Evolutionary conservation across 805 yeast species (phyloP), one percentile per base, ranked within the genome.

Genomic region (Cyberlindnera mississippiensis): DNA sequence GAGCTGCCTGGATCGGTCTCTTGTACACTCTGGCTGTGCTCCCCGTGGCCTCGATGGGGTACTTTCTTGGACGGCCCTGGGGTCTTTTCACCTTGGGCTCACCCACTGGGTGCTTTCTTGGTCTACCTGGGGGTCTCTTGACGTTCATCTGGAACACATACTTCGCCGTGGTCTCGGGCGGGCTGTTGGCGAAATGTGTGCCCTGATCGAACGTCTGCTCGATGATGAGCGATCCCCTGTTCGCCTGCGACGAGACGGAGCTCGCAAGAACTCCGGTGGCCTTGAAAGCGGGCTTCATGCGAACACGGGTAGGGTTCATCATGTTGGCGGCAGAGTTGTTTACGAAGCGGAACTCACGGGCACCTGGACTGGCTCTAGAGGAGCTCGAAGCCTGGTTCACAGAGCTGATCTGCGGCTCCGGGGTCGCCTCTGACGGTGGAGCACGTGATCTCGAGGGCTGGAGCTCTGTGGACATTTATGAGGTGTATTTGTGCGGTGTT

Each of bases 101-200:
- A 42, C 68, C 75, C n/a, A 67, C 57, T 1, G 76, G 73, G 41
- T 68, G 68, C 50, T 73, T 73, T 49, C 77, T 60, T 2, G 78
- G 78, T 48, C 79, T 60, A 12, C 79, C 79, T 31, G 77, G 60
- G 43, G 57, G 67, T 62, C 58, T 71, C 68, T 52, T 73, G 14
- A 55, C 38, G 17, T 50, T 46, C 33, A 44, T 27, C 26, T 56
- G 58, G 31, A 55, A 52, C 0, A 48, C 36, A 29, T 51, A 55
- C 33, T 47, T 48, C 12, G 36, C 14, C 13, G 38, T 30, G 19
- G 32, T 35, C 24, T 55, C 55, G 9, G 29, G 16, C 6, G 35
- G 34, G 13, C 38, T 36, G 18, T 16, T 39, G 26, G 22, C 26
- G 22, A 38, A 37, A 9, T 28, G 29, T 14, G 41, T 35, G 5